phyloP scores from a whole-genome alignment of 1,139 yeast species.

The Yamadazyma songkhlaensis region DNA sequence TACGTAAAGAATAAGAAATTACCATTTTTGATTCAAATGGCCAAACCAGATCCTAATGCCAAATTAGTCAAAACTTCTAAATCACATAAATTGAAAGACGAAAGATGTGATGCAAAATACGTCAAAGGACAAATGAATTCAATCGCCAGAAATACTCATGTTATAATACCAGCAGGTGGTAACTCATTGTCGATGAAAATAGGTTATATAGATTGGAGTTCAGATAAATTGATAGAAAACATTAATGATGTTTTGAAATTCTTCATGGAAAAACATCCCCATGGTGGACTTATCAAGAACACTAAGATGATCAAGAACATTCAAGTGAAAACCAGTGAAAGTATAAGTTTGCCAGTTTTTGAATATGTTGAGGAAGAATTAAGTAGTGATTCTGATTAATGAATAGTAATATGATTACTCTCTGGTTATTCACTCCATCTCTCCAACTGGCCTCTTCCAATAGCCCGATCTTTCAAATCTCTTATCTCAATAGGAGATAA shows the following conservation, averaged over 20 bases:
- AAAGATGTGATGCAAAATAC: slow-evolving; percentile 58
- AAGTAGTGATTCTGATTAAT: slow-evolving; percentile 13
- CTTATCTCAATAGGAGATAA: no score
- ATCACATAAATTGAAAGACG: slow-evolving; percentile 46
- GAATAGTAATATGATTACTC: no score
- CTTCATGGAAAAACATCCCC: slow-evolving; percentile 50
- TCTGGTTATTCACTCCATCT: no score
- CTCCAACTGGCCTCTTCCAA: no score
- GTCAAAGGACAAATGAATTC: slow-evolving; percentile 59
- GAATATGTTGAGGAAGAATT: slow-evolving; percentile 18
- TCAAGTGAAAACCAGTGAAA: slow-evolving; percentile 60
- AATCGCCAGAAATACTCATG: slow-evolving; percentile 58
- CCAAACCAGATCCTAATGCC: slow-evolving; percentile 46
- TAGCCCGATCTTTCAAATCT: no score
- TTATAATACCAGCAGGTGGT: slow-evolving; percentile 59
- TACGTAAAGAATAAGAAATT: slow-evolving; percentile 57
- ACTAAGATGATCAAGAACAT: slow-evolving; percentile 45
- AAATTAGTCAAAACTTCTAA: slow-evolving; percentile 29
- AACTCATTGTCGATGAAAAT: slow-evolving; percentile 48
- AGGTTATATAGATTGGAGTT: slow-evolving; percentile 49
- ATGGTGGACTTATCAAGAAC: slow-evolving; percentile 55
- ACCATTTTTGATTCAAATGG: slow-evolving; percentile 67
- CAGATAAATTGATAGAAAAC: slow-evolving; percentile 46
- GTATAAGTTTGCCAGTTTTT: slow-evolving; percentile 53
- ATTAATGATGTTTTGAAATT: slow-evolving; percentile 54